A percentile compares a stretch with the other conserved stretches of the same genome.
Conservation (phyloP, 176 grass and related monocot genomes). For the Bonia amplexicaulis region DNA sequence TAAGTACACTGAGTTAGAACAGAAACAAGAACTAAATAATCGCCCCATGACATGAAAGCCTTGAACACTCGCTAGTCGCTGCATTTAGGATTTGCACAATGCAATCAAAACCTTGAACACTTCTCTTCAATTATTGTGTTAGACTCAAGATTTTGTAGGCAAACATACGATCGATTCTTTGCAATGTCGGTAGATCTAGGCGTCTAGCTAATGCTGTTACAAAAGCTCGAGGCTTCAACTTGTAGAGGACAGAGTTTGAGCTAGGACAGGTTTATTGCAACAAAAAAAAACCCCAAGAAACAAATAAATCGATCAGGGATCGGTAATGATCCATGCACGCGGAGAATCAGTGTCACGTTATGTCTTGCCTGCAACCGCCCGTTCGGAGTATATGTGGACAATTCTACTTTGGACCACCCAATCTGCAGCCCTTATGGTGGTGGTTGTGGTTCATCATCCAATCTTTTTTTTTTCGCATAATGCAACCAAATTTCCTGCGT, state of each 20-base stretch:
- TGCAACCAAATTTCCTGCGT: not conserved
- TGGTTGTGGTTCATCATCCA: not conserved
- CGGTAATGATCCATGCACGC: conserved; percentile 20
- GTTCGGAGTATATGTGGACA: not conserved
- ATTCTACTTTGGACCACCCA: conserved; percentile 39
- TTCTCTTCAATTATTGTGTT: not conserved
- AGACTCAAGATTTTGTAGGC: not conserved
- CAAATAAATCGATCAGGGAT: conserved; percentile 21
- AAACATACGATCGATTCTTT: not conserved
- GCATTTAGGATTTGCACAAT: not conserved
- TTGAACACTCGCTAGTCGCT: too few species aligned
- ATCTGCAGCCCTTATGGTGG: conserved; percentile 21
- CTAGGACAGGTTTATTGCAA: not conserved
- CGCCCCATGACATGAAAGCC: not conserved
- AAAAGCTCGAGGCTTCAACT: not conserved
- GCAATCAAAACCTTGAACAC: not conserved
- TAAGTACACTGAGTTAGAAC: not conserved
- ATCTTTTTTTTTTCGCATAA: not conserved
- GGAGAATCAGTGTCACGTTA: not conserved
- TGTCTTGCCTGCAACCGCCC: conserved; percentile 21
- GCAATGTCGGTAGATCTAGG: conserved; percentile 24
- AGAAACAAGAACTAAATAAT: not conserved
- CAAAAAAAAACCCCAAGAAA: not conserved
- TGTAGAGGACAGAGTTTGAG: not conserved
- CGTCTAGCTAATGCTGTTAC: not conserved